Conservation (phyloP, 2,329 filamentous ascomycete genomes). For the Alternaria panax region DNA sequence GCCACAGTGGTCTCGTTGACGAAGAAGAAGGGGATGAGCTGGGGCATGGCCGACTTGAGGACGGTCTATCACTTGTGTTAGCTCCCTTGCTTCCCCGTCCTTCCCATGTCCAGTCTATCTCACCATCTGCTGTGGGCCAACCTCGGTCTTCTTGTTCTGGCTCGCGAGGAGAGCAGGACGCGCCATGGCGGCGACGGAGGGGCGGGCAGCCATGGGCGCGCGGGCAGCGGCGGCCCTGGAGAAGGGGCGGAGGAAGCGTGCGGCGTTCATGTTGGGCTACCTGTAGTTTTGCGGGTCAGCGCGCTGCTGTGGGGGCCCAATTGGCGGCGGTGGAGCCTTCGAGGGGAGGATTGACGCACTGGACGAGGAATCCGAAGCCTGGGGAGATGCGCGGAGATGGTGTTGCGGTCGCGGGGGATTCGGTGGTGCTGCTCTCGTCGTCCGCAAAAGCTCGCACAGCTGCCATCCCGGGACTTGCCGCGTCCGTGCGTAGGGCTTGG, state of each 20-base stretch:
- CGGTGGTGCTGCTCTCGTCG: conserved; percentile 32
- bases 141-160: conserved; percentile 48
- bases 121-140: conserved; percentile 47
- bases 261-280: conserved; percentile 52
- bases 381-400: conserved; percentile 47
- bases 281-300: conserved; percentile 40
- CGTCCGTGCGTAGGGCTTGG: conserved; percentile 30
- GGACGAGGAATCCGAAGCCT: conserved; percentile 36
- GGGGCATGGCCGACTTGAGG: conserved; percentile 54
- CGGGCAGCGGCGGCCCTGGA: conserved; percentile 50
- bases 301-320: conserved; percentile 36
- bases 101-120: background rate
- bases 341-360: conserved; percentile 40
- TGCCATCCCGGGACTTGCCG: conserved; percentile 31
- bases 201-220: conserved; percentile 46
- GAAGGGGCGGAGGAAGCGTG: conserved; percentile 53
- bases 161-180: conserved; percentile 46
- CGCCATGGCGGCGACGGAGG: conserved; percentile 40
- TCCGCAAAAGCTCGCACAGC: conserved; percentile 43
- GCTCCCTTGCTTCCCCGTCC: conserved; percentile 3
- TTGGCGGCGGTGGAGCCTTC: conserved; percentile 29
- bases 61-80: conserved; percentile 42
- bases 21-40: conserved; percentile 57
- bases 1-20: conserved; percentile 55
- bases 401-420: conserved; percentile 36